Evolutionary conservation across 495 filamentous ascomycete species (phyloP).

Genomic region (Penicillium bialowiezense): DNA sequence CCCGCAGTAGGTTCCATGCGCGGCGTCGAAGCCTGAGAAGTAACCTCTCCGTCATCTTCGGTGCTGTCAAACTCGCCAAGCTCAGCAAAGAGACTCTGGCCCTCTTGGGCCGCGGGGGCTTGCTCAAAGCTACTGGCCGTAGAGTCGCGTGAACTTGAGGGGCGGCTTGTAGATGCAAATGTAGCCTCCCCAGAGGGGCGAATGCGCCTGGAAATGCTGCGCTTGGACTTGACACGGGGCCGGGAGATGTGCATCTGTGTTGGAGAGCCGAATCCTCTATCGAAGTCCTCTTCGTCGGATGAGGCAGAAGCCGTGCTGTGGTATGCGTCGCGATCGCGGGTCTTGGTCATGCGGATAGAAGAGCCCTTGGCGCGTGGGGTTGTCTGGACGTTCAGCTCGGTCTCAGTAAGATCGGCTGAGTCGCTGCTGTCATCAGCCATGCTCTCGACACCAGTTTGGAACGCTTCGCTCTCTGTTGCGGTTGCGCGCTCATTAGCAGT

Average conservation of each 20-base stretch:
- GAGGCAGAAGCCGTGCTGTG: slow-evolving; percentile 89
- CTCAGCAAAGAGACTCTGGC: slow-evolving; percentile 87
- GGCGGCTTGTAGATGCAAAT: slow-evolving; percentile 44
- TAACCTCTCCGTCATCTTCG: slow-evolving; percentile 59
- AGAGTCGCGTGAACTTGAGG: slow-evolving; percentile 52
- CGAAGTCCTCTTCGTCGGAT: slow-evolving; percentile 70
- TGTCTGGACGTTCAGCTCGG: slow-evolving; percentile 59
- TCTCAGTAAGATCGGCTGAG: slow-evolving; percentile 78
- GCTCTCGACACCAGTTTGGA: slow-evolving; percentile 84
- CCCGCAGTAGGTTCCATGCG: slow-evolving; percentile 38
- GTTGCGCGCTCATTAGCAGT: slow-evolving; percentile 74
- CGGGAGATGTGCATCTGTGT: slow-evolving; percentile 60
- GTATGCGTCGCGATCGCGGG: slow-evolving; percentile 63
- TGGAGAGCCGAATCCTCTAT: slow-evolving; percentile 55
- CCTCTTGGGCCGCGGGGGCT: slow-evolving; percentile 50
- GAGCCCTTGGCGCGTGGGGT: slow-evolving; percentile 43
- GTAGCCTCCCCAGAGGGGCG: slow-evolving; percentile 65
- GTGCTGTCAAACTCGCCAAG: slow-evolving; percentile 72
- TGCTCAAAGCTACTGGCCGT: slow-evolving; percentile 39
- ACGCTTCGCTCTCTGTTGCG: slow-evolving; percentile 81
- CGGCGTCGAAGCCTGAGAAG: slow-evolving; percentile 53
- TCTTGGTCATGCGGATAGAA: slow-evolving; percentile 42
- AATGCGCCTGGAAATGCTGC: slow-evolving; percentile 60
- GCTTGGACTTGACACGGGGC: slow-evolving; percentile 66
- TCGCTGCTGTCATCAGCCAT: slow-evolving; percentile 73